Evolutionary conservation across 306 rosid species (phyloP), one percentile per base, ranked within the genome.

Genomic region (Gillenia trifoliata): DNA sequence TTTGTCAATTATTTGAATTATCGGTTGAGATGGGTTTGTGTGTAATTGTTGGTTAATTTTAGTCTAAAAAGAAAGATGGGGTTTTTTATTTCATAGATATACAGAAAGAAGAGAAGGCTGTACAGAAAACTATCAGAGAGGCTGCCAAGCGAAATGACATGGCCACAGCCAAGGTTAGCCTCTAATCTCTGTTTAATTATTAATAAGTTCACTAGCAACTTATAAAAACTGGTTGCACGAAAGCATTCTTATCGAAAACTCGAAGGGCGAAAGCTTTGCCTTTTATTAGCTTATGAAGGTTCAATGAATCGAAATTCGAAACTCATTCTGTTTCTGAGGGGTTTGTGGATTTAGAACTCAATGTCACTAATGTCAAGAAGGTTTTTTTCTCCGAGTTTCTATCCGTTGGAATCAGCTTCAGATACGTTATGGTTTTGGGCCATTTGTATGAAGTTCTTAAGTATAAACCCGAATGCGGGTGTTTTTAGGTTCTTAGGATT

Each of bases 121-220:
- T 90, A 6, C 92, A 93, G 56, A 93, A 90, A 76, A 86, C 98
- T 13, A 93, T 93, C 69, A 86, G 50, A 80, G 98, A 93, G 56
- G 98, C 98, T 28, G 98, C 98, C 0, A 93, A 93, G 85, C 89
- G 98, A 80, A 93, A 90, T 70, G 97, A 93, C 83, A 89, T 93
- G 86, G 95, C 87, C 62, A 87, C 98, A 57, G 98, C 98, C 36
- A 93, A 93, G 98, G 98, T 92, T 26, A 54, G 6, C 47, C 71
- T n/a, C 69, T n/a, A 3, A 31, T 57, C 19, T 29, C n/a, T 59
- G 9, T 25, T 26, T 38, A 49, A 23, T 47, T 43, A 56, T 59
- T 6, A 30, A 4, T 45, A 23, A 5, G 7, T 8, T 68, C 62
- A 29, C 17, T 50, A 49, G 57, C 70, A 34, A 49, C 41, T 76